phyloP scores from a whole-genome alignment of 2,329 filamentous ascomycete species.

The Escovopsis weberi region DNA sequence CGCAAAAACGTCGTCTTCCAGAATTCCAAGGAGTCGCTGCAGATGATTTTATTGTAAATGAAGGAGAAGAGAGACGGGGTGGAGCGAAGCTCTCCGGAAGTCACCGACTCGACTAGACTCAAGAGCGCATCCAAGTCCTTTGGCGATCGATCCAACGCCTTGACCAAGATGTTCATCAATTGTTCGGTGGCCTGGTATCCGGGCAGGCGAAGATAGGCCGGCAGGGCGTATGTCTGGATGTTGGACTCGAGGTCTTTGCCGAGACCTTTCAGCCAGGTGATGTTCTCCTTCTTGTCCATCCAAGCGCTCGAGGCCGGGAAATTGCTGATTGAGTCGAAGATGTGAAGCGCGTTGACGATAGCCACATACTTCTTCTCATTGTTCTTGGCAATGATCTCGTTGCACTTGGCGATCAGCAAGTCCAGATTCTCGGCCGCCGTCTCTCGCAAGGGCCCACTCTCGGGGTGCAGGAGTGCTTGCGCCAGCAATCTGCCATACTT shows the following conservation, averaged over 20 bases:
- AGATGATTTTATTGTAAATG: constrained; percentile 75
- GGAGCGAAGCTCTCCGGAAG: constrained; percentile 64
- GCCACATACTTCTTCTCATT: constrained; percentile 55
- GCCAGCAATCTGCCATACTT: constrained; percentile 84
- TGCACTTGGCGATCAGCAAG: constrained; percentile 52
- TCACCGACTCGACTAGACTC: constrained; percentile 68
- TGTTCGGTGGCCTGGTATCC: constrained; percentile 84
- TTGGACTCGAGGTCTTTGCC: constrained; percentile 69
- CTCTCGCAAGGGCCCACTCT: constrained; percentile 60
- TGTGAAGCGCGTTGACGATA: constrained; percentile 75
- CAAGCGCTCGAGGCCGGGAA: constrained; percentile 48
- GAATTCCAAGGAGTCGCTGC: constrained; percentile 70
- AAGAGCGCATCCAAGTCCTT: constrained; percentile 75
- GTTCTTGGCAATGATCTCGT: constrained; percentile 47
- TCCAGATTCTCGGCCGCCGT: constrained; percentile 61
- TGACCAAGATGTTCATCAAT: constrained; percentile 71
- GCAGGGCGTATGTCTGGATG: constrained; percentile 54
- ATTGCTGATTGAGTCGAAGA: constrained; percentile 64
- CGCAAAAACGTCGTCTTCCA: constrained; percentile 70
- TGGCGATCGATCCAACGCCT: constrained; percentile 59
- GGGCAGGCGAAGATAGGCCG: constrained; percentile 60
- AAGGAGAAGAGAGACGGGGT: constrained; percentile 65
- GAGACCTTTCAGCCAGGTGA: constrained; percentile 46
- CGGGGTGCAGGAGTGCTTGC: constrained; percentile 64
- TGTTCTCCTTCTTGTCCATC: constrained; percentile 52